Evolutionary conservation across 2,329 filamentous ascomycete genomes (phyloP), one percentile per base, ranked within the genome.

Genomic region (Didymella pinodella): DNA sequence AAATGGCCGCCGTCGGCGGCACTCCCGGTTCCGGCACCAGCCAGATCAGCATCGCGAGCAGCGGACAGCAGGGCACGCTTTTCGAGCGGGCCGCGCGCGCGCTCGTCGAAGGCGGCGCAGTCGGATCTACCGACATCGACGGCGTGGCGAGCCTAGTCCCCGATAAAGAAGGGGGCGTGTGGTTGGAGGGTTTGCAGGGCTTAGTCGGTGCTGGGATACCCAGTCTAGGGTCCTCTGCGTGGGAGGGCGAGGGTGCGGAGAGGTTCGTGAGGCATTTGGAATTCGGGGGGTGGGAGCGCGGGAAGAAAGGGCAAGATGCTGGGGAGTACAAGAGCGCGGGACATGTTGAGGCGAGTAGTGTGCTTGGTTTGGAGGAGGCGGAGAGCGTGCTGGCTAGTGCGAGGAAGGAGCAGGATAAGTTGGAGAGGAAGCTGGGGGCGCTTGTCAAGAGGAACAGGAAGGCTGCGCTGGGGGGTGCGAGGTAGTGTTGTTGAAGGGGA

Each of bases 381-480:
- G 76, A 78, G 56, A 65, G 69, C 16, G 74, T 72, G 11, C 71
- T 78, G 68, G 63, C 71, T 26, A 65, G 65, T 10, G 74, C 74
- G 43, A 71, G 67, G 62, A 73, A 75, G 60, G 75, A 77, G 29
- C 68, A 75, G 29, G 75, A 77, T 58, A 69, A 69, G 22, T 45
- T 76, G 52, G 75, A 77, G 56, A 76, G 76, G 65, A 77, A 74
- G 58, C 49, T 78, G 26, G 67, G 66, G 3, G 68, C 57, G 14
- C 48, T 76, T n/a, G 71, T 76, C 59, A 78, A 76, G 66, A 70
- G 75, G 65, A 77, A 77, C 48, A 71, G 67, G 61, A 75, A 73
- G 63, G n/a, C 74, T 51, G 63, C 68, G 28, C 41, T 25, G 38
- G 57, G 46, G 40, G 34, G 18, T 22, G 56, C 10, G 12, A 16